These are phyloP conservation scores for Fusarium graminum DNA, from an alignment of 2,329 filamentous ascomycete genomes.

Conservation along the genomic window DNA sequence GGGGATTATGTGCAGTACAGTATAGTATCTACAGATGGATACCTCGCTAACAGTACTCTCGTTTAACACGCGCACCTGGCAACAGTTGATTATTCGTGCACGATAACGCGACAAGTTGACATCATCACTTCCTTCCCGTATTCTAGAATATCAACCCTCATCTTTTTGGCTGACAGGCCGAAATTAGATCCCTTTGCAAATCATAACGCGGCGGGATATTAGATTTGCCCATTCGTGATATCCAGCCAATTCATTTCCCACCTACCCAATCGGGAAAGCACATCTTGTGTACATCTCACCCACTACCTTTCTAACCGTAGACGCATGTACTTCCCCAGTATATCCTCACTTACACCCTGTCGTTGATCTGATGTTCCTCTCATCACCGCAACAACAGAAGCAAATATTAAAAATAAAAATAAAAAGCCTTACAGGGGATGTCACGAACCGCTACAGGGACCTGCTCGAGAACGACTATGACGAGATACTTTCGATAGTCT, in stretches of 20 bases:
- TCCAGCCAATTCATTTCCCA: conserved; percentile 40
- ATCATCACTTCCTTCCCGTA: conserved; percentile 1
- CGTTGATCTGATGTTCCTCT: conserved; percentile 25
- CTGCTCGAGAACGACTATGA: conserved; percentile 4
- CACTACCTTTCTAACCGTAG: background rate
- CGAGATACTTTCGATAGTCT: background rate
- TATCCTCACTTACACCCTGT: conserved; percentile 34
- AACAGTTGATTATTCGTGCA: background rate
- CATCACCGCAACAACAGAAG: conserved; percentile 42
- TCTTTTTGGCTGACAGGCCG: conserved; percentile 31
- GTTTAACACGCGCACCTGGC: background rate
- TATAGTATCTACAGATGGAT: background rate
- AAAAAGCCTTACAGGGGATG: conserved; percentile 3
- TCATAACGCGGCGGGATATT: conserved; percentile 37
- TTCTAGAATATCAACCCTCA: conserved; percentile 28
- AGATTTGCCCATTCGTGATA: conserved; percentile 25
- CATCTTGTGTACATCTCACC: conserved; percentile 15
- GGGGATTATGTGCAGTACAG: conserved; percentile 12
- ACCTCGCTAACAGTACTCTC: background rate
- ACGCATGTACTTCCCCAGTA: conserved; percentile 23
- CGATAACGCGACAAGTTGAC: background rate
- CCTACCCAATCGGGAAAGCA: conserved; percentile 40
- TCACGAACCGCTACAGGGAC: background rate
- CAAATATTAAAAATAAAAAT: no score
- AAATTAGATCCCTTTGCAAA: conserved; percentile 26